Evolutionary conservation across 2,329 filamentous ascomycete species (phyloP).

Genomic region (Trichoderma hamatum): DNA sequence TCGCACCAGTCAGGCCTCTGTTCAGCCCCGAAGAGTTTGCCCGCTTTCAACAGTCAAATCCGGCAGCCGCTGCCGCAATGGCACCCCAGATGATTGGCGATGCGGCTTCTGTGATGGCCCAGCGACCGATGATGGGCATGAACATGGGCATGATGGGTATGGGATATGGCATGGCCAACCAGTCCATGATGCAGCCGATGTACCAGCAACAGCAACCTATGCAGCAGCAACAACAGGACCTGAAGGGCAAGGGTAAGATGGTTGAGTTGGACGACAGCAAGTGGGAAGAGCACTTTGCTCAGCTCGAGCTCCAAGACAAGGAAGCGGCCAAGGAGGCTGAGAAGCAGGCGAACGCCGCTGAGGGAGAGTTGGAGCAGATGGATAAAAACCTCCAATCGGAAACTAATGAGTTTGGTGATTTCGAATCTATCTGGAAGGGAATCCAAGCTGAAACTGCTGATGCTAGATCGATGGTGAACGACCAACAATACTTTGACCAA

Average conservation of each 20-base stretch:
- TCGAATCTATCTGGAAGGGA: slow-evolving; percentile 86
- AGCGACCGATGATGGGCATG: slow-evolving; percentile 64
- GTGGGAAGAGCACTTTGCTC: slow-evolving; percentile 95
- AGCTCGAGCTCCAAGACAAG: slow-evolving; percentile 73
- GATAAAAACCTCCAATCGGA: slow-evolving; percentile 71
- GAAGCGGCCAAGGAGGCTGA: slow-evolving; percentile 49
- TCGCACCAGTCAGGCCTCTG: slow-evolving; percentile 58
- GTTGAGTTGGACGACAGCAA: slow-evolving; percentile 91
- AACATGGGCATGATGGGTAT: slow-evolving; percentile 58
- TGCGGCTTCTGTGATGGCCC: slow-evolving; percentile 51
- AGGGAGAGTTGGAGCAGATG: slow-evolving; percentile 84
- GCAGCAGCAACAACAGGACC: slow-evolving; percentile 53
- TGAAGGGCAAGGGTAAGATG: slow-evolving; percentile 86
- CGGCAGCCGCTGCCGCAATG: slow-evolving; percentile 56
- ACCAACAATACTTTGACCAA: slow-evolving; percentile 65
- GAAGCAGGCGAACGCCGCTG: slow-evolving; percentile 72
- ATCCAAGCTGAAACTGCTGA: slow-evolving; percentile 76
- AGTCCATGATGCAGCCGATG: slow-evolving; percentile 57
- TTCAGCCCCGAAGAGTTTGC: slow-evolving; percentile 88
- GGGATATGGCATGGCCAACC: slow-evolving; percentile 45
- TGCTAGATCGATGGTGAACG: slow-evolving; percentile 71
- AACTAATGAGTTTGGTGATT: slow-evolving; percentile 78
- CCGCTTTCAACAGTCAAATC: slow-evolving; percentile 76
- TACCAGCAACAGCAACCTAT: slow-evolving; percentile 53
- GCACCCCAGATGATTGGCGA: slow-evolving; percentile 59